These are phyloP conservation scores for Misopates orontium DNA, from an alignment of 257 asterid genomes.

Conservation along the genomic window DNA sequence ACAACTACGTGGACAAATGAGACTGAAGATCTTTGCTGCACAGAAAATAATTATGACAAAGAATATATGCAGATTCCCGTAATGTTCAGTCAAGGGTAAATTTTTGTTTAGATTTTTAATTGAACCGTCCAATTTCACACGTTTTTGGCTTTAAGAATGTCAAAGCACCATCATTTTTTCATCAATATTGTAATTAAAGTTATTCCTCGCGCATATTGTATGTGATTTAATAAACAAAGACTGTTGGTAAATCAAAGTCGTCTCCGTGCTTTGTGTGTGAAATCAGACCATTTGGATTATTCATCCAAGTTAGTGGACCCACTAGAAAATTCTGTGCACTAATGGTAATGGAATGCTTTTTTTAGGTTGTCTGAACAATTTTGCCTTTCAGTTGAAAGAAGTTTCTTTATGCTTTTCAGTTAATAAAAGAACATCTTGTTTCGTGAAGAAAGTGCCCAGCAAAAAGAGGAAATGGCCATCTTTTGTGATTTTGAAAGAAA, in stretches of 20 bases:
- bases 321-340: slow-evolving; percentile 6
- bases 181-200: too few species aligned
- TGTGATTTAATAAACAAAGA: too few species aligned
- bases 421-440: too few species aligned
- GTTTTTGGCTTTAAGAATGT: slow-evolving; percentile 21
- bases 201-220: too few species aligned
- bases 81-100: slow-evolving; percentile 33
- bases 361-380: slow-evolving; percentile 21
- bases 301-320: slow-evolving; percentile 27
- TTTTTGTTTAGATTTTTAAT: slow-evolving; percentile 17
- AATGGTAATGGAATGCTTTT: not conserved
- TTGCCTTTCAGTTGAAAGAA: slow-evolving; percentile 24
- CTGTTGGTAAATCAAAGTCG: not conserved
- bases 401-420: too few species aligned
- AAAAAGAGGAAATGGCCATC: slow-evolving; percentile 8
- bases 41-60: slow-evolving; percentile 16
- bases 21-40: too few species aligned
- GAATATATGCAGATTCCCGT: slow-evolving; percentile 29
- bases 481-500: slow-evolving; percentile 35
- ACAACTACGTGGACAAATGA: too few species aligned
- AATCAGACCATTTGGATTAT: slow-evolving; percentile 33
- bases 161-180: slow-evolving; percentile 36
- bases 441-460: too few species aligned
- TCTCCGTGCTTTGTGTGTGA: slow-evolving; percentile 14
- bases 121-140: slow-evolving; percentile 17